Percentiles rank a stretch among this genome's conserved stretches.
Conservation (phyloP, 495 filamentous ascomycete species). For the Penicillium daleae region DNA sequence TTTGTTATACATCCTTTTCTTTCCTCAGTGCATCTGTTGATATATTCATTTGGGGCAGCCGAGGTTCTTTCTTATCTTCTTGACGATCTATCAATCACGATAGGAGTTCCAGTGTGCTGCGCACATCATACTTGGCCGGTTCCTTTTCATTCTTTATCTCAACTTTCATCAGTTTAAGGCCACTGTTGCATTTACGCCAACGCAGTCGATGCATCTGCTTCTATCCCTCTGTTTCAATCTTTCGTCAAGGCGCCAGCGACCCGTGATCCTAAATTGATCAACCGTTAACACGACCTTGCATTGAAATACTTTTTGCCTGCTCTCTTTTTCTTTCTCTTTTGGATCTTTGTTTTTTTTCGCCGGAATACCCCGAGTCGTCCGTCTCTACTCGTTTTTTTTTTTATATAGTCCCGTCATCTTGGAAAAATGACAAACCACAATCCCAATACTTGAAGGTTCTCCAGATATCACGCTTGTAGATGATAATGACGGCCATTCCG, state of each 20-base stretch:
- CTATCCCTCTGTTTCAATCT: slow-evolving; percentile 13
- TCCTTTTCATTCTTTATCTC: slow-evolving; percentile 19
- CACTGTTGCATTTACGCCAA: slow-evolving; percentile 12
- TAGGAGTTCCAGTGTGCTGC: slow-evolving; percentile 27
- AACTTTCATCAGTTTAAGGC: not conserved
- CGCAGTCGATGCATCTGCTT: slow-evolving; percentile 12
- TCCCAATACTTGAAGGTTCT: slow-evolving; percentile 15
- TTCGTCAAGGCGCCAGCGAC: slow-evolving; percentile 14
- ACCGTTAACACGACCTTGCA: slow-evolving; percentile 24
- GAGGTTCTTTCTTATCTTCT: slow-evolving; percentile 5
- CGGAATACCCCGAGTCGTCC: slow-evolving; percentile 38
- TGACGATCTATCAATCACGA: slow-evolving; percentile 2
- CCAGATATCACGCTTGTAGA: not conserved
- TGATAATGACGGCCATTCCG: not conserved
- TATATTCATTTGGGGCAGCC: slow-evolving; percentile 19
- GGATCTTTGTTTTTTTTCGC: slow-evolving; percentile 10
- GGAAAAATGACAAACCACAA: slow-evolving; percentile 24
- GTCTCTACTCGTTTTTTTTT: slow-evolving; percentile 11
- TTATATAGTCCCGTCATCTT: slow-evolving; percentile 16
- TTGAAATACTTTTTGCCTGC: slow-evolving; percentile 14
- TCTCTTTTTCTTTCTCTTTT: slow-evolving; percentile 12
- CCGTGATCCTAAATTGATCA: slow-evolving; percentile 15
- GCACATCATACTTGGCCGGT: slow-evolving; percentile 26
- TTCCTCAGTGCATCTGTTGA: slow-evolving; percentile 17
- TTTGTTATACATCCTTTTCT: slow-evolving; percentile 13